Conservation (phyloP, 2,329 filamentous ascomycete species). For the Cercospora sesami region DNA sequence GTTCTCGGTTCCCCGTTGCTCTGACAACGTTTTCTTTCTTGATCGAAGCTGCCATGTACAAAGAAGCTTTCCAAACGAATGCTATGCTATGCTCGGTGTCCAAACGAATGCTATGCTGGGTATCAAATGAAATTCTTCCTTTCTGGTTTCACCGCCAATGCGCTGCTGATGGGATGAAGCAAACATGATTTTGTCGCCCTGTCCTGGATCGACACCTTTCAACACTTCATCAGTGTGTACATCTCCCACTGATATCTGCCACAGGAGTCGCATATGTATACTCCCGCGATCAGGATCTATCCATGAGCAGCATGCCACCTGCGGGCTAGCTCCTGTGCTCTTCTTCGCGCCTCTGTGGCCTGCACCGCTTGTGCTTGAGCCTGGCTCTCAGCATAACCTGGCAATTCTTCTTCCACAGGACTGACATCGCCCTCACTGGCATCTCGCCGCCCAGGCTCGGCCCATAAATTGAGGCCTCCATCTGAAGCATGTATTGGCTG, state of each 20-base stretch:
- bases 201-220: background rate
- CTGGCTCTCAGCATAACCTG: slow-evolving; percentile 51
- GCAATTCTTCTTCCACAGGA: slow-evolving; percentile 41
- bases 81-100: background rate
- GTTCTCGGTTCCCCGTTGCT: background rate
- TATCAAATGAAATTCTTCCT: slow-evolving; percentile 7
- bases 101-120: slow-evolving; percentile 6
- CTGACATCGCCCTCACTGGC: slow-evolving; percentile 20
- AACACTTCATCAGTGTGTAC: background rate
- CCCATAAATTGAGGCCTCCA: slow-evolving; percentile 28
- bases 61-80: slow-evolving; percentile 1
- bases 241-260: background rate
- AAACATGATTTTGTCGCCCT: background rate
- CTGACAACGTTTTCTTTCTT: background rate
- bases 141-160: background rate
- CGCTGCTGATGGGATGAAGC: background rate
- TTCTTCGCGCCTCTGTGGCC: slow-evolving; percentile 44
- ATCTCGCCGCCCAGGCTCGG: slow-evolving; percentile 22
- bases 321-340: slow-evolving; percentile 48
- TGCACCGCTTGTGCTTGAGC: slow-evolving; percentile 46
- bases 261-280: background rate
- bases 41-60: background rate
- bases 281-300: background rate
- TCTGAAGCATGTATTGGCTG: slow-evolving; percentile 14
- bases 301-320: slow-evolving; percentile 43